phyloP scores from a whole-genome alignment of 2,329 filamentous ascomycete genomes.

The Fusarium newnesense region DNA sequence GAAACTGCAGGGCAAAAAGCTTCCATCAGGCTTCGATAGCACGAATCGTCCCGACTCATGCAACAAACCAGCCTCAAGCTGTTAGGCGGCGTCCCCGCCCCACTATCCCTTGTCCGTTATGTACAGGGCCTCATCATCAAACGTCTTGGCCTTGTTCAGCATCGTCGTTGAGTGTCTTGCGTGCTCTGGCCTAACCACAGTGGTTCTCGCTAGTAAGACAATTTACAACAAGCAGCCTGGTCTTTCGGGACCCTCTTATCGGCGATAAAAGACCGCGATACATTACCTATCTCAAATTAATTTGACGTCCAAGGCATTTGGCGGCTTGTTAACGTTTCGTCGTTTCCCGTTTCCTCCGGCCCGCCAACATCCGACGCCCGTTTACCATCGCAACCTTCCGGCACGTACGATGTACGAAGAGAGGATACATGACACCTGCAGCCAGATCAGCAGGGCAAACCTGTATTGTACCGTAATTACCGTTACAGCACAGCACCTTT shows the following conservation, averaged over 20 bases:
- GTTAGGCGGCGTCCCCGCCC: slow-evolving; percentile 38
- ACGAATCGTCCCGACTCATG: slow-evolving; percentile 41
- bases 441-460: slow-evolving; percentile 19
- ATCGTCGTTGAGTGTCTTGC: slow-evolving; percentile 17
- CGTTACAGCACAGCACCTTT: slow-evolving; percentile 18
- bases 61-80: slow-evolving; percentile 35
- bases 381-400: slow-evolving; percentile 35
- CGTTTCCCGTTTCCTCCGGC: slow-evolving; percentile 15
- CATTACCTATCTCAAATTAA: slow-evolving; percentile 1
- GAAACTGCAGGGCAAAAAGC: slow-evolving; percentile 38
- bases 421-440: slow-evolving; percentile 28
- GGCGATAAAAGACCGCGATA: background rate
- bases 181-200: slow-evolving; percentile 19
- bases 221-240: slow-evolving; percentile 12
- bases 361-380: slow-evolving; percentile 27
- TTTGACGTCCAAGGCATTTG: background rate
- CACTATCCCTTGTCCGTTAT: slow-evolving; percentile 27
- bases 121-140: background rate
- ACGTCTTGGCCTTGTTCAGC: slow-evolving; percentile 12
- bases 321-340: slow-evolving; percentile 3
- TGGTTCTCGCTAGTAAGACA: slow-evolving; percentile 20
- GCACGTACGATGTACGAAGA: slow-evolving; percentile 37
- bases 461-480: slow-evolving; percentile 19
- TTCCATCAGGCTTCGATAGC: slow-evolving; percentile 46
- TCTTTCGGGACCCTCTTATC: slow-evolving; percentile 13